Conservation (phyloP, 805 yeast genomes). For the Zygosaccharomyces bailii region DNA sequence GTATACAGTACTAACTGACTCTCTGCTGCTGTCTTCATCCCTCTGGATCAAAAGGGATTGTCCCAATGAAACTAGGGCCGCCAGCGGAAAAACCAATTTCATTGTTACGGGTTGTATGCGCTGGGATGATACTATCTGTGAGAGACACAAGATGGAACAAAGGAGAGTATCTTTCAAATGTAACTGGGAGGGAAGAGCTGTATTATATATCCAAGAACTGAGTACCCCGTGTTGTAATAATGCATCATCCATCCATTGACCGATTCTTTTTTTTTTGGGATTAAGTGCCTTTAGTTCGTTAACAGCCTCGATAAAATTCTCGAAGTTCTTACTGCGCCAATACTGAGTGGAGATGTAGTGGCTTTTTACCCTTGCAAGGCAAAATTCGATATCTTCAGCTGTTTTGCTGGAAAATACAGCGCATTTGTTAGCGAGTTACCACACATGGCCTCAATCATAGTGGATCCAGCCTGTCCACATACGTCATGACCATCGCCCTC, state of each 20-base stretch:
- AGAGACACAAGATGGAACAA: too few species aligned
- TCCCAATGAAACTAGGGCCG: not conserved
- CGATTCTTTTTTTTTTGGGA: constrained; percentile 1
- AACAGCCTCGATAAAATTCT: constrained; percentile 6
- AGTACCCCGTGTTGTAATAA: not conserved
- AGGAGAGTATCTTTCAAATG: too few species aligned
- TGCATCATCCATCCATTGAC: constrained; percentile 1
- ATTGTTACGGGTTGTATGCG: too few species aligned
- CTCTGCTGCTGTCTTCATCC: not conserved
- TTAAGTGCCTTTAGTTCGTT: not conserved
- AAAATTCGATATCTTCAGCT: not conserved
- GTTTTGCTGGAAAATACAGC: not conserved
- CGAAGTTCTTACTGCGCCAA: constrained; percentile 7
- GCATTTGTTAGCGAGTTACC: constrained; percentile 6
- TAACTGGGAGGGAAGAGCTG: not conserved
- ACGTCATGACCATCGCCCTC: not conserved
- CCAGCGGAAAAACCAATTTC: constrained; percentile 6
- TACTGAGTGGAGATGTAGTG: not conserved
- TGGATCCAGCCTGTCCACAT: not conserved
- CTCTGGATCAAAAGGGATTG: constrained; percentile 4
- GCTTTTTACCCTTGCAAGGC: not conserved
- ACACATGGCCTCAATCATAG: constrained; percentile 1
- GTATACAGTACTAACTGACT: constrained; percentile 11
- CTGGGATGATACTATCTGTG: too few species aligned
- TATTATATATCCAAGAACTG: not conserved